Conservation (phyloP, 768 basidiomycete species). For the Psilocybe subaeruginosa region DNA sequence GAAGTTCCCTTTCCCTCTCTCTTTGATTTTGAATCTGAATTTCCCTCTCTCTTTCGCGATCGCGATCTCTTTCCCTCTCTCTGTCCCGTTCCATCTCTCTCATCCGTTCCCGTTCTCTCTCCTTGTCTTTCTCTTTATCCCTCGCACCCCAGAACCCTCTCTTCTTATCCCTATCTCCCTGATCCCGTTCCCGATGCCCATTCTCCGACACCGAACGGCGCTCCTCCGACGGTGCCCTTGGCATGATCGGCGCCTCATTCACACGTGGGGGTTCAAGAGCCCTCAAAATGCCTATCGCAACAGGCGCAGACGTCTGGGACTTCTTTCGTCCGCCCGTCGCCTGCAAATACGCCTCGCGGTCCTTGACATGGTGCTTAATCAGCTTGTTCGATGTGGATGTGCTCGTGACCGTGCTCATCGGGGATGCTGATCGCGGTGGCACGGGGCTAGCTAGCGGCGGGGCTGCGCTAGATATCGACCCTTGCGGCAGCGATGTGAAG, state of each 20-base stretch:
- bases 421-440: slow-evolving; percentile 46
- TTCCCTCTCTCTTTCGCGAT: slow-evolving; percentile 25
- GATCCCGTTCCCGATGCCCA: slow-evolving; percentile 29
- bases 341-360: slow-evolving; percentile 6
- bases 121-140: slow-evolving; percentile 47
- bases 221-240: slow-evolving; percentile 36
- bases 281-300: slow-evolving; percentile 58
- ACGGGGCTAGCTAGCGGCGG: slow-evolving; percentile 41
- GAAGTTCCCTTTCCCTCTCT: not conserved
- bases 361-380: slow-evolving; percentile 22
- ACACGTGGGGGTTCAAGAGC: slow-evolving; percentile 59
- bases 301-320: slow-evolving; percentile 30
- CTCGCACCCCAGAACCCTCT: slow-evolving; percentile 56
- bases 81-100: slow-evolving; percentile 29
- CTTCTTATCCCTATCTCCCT: slow-evolving; percentile 48
- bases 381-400: slow-evolving; percentile 19
- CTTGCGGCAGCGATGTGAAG: slow-evolving; percentile 47
- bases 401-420: slow-evolving; percentile 36
- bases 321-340: slow-evolving; percentile 20
- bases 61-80: slow-evolving; percentile 20
- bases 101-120: slow-evolving; percentile 43
- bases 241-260: slow-evolving; percentile 28
- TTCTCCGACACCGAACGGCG: slow-evolving; percentile 32
- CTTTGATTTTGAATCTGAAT: not conserved
- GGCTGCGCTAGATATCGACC: slow-evolving; percentile 24